Evolutionary conservation across 768 basidiomycete species (phyloP).

Genomic region (Scleroderma bovista): DNA sequence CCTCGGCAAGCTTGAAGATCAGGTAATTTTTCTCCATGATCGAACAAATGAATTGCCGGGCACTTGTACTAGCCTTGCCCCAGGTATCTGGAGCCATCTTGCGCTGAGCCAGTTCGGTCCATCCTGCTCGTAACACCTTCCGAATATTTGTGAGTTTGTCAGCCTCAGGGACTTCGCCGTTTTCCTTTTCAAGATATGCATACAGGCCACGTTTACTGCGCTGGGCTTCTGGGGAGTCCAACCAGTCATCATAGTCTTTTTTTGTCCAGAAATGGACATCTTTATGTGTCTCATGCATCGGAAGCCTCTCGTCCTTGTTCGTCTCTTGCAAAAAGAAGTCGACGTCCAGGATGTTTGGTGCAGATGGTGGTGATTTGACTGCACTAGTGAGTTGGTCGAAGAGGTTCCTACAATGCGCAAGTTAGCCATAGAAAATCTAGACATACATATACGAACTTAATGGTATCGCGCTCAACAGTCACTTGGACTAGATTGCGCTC

Average conservation of each 20-base stretch:
- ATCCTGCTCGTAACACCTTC: background rate
- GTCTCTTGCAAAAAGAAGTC: background rate
- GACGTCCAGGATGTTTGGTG: background rate
- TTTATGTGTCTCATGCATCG: background rate
- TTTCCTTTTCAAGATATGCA: too few relatives aligned
- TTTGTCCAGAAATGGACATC: background rate
- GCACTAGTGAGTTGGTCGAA: background rate
- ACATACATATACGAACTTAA: background rate
- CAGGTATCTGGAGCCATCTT: background rate
- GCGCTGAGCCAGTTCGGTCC: slow-evolving; percentile 1
- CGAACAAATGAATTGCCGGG: background rate
- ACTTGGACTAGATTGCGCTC: background rate
- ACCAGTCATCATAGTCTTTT: background rate
- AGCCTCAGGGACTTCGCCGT: background rate
- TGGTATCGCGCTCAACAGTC: background rate
- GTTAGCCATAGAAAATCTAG: background rate
- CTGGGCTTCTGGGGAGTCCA: background rate
- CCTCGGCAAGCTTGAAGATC: background rate
- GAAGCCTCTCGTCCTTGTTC: background rate
- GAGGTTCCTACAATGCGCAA: background rate
- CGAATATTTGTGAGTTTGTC: background rate
- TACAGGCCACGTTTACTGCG: background rate
- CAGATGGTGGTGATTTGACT: background rate
- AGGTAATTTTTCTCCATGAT: slow-evolving; percentile 3
- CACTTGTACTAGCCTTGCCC: slow-evolving; percentile 1